Evolutionary conservation across 805 yeast species (phyloP).

Genomic region (Candida pseudofarinosa): DNA sequence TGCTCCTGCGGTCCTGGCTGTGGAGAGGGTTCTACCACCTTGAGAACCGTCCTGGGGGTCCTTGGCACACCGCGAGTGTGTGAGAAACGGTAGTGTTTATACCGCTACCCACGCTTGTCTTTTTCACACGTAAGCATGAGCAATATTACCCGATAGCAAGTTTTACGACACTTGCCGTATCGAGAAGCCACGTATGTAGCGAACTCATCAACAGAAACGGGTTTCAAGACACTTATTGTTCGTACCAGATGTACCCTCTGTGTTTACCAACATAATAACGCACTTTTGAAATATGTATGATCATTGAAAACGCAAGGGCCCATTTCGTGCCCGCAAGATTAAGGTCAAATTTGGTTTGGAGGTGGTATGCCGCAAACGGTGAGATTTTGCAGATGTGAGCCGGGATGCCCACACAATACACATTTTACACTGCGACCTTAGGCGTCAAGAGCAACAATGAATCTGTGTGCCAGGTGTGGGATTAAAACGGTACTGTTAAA

Average conservation of each 20-base stretch:
- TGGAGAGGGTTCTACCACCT: too few species aligned
- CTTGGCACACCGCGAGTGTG: too few species aligned
- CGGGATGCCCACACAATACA: not conserved
- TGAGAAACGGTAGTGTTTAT: too few species aligned
- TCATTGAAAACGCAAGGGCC: not conserved
- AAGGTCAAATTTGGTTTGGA: not conserved
- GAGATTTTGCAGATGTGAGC: not conserved
- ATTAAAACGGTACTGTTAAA: not conserved
- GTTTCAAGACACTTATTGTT: not conserved
- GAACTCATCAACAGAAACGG: not conserved
- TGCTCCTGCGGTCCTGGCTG: too few species aligned
- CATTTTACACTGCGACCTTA: not conserved
- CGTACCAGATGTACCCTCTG: not conserved
- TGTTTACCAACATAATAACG: not conserved
- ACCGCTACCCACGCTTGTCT: too few species aligned
- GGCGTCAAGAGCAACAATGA: not conserved
- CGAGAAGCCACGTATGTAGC: not conserved
- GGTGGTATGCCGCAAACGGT: not conserved
- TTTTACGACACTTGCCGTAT: not conserved
- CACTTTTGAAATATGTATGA: not conserved
- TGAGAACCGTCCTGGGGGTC: too few species aligned
- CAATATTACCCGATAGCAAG: too few species aligned
- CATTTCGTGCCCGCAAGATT: not conserved
- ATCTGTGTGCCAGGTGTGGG: not conserved
- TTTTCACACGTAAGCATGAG: too few species aligned